A percentile compares a stretch with the other conserved stretches of the same genome.
These are phyloP conservation scores for Didymella pomorum DNA, from an alignment of 2,329 filamentous ascomycete genomes.

Conservation along the genomic window DNA sequence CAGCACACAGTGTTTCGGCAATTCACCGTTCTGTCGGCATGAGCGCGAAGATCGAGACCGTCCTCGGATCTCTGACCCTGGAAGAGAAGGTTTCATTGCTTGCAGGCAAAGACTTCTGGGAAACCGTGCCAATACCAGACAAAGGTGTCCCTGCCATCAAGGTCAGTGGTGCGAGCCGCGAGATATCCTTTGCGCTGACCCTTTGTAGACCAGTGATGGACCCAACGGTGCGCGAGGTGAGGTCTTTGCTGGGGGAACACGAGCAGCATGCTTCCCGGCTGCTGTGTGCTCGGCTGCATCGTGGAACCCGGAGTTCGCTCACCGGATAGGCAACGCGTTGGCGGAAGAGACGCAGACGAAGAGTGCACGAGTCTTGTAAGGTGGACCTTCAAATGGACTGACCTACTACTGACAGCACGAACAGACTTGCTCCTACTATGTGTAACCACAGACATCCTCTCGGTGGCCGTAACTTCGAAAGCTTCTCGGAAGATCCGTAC, in stretches of 20 bases:
- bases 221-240: slow-evolving; percentile 72
- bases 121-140: slow-evolving; percentile 66
- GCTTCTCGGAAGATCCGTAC: slow-evolving; percentile 73
- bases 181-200: slow-evolving; percentile 4
- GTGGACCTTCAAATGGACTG: not conserved
- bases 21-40: slow-evolving; percentile 17
- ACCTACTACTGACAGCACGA: not conserved
- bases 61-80: slow-evolving; percentile 43
- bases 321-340: slow-evolving; percentile 67
- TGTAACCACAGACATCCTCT: slow-evolving; percentile 83
- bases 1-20: not conserved
- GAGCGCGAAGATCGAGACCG: slow-evolving; percentile 38
- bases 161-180: slow-evolving; percentile 21
- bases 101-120: slow-evolving; percentile 69
- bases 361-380: slow-evolving; percentile 71
- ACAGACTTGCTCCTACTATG: slow-evolving; percentile 73
- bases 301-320: slow-evolving; percentile 71
- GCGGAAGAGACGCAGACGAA: slow-evolving; percentile 75
- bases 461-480: slow-evolving; percentile 81
- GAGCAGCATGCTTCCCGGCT: slow-evolving; percentile 77
- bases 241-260: slow-evolving; percentile 69
- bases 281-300: slow-evolving; percentile 73
- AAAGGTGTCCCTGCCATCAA: slow-evolving; percentile 68
- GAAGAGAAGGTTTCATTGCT: slow-evolving; percentile 49
- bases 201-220: slow-evolving; percentile 67